A percentile compares a stretch with the other conserved stretches of the same genome.
These are phyloP conservation scores for Acorus calamus DNA, from an alignment of 106 monocot species.

Conservation along the genomic window DNA sequence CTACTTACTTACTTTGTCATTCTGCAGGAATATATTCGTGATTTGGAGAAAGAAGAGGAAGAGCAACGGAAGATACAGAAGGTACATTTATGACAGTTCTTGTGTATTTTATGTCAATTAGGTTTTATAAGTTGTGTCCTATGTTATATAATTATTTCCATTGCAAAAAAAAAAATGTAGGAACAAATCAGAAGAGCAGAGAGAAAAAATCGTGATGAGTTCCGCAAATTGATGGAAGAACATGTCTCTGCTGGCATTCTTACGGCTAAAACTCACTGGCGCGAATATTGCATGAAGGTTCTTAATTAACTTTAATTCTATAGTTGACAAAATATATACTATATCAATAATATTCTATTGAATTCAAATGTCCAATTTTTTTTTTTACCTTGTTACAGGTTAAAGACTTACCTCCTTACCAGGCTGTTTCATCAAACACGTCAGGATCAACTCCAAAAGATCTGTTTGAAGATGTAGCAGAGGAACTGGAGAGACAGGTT, in stretches of 20 bases:
- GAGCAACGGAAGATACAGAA: constrained; percentile 80
- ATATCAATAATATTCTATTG: not conserved
- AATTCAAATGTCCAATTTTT: not conserved
- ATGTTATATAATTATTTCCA: constrained; percentile 1
- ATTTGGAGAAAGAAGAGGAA: constrained; percentile 94
- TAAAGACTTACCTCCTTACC: constrained; percentile 51
- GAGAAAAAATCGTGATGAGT: constrained; percentile 89
- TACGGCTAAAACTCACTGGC: constrained; percentile 92
- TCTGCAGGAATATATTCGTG: constrained; percentile 77
- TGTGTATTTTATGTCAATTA: not conserved
- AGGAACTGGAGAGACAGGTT: constrained; percentile 93
- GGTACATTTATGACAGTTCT: constrained; percentile 24
- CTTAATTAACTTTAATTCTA: not conserved
- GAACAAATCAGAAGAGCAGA: constrained; percentile 63
- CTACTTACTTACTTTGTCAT: constrained; percentile 11
- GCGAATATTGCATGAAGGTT: constrained; percentile 92
- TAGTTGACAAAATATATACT: not conserved
- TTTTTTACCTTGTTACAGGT: constrained; percentile 29
- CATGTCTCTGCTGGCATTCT: constrained; percentile 61
- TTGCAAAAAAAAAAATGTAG: constrained; percentile 18
- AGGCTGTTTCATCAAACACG: constrained; percentile 67
- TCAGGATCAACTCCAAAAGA: constrained; percentile 97
- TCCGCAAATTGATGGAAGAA: constrained; percentile 81
- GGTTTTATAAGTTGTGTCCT: constrained; percentile 1
- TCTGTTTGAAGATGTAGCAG: constrained; percentile 82